phyloP scores from a whole-genome alignment of 805 yeast genomes.

The Sugiyamaella americana region DNA sequence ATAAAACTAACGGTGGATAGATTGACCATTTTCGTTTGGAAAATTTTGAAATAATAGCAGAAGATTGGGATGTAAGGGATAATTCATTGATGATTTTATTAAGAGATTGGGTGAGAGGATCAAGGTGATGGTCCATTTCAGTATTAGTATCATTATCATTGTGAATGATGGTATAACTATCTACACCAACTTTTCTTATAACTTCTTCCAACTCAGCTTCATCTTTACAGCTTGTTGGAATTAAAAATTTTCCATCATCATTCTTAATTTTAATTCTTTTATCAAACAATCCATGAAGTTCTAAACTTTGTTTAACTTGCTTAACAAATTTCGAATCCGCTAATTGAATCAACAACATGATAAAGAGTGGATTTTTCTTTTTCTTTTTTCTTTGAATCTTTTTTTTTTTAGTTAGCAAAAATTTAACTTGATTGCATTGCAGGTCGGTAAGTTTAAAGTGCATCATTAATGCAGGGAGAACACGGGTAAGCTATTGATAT shows the following conservation, averaged over 20 bases:
- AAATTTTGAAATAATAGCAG: neutral
- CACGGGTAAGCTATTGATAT: too few relatives aligned
- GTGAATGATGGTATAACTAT: too few relatives aligned
- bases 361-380: too few relatives aligned
- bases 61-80: too few relatives aligned
- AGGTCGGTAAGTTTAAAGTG: neutral
- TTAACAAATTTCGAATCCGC: neutral
- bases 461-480: too few relatives aligned
- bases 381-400: too few relatives aligned
- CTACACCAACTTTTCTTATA: neutral
- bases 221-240: neutral
- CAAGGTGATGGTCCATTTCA: too few relatives aligned
- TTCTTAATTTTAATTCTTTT: too few relatives aligned
- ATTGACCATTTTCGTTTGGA: slow-evolving; percentile 51
- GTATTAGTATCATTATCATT: too few relatives aligned
- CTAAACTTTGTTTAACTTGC: neutral
- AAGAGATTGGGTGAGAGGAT: too few relatives aligned
- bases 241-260: neutral
- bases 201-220: neutral
- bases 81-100: too few relatives aligned
- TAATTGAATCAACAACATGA: neutral
- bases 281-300: neutral
- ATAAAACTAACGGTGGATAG: slow-evolving; percentile 62
- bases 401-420: too few relatives aligned
- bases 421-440: neutral